These are phyloP conservation scores for Aspergillus carbonarius DNA, from an alignment of 2,329 filamentous ascomycete species.

Conservation along the genomic window DNA sequence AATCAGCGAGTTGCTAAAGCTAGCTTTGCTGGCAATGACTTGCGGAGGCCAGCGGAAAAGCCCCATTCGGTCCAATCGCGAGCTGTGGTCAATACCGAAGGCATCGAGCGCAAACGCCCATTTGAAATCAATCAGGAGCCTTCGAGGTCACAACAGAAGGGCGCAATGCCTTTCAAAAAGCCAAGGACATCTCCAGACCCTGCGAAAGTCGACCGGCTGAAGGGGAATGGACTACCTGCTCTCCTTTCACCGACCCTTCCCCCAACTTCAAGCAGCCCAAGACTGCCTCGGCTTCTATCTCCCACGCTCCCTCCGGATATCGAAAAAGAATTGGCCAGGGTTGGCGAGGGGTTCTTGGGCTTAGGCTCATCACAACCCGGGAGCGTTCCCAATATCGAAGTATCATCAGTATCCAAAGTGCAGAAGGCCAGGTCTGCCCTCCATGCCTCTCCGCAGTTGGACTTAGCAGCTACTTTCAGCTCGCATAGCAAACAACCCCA, in stretches of 20 bases:
- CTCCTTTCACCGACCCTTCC: constrained; percentile 44
- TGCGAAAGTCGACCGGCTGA: constrained; percentile 24
- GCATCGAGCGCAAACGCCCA: constrained; percentile 29
- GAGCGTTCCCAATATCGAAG: constrained; percentile 17
- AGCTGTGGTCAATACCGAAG: constrained; percentile 15
- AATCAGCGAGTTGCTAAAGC: constrained; percentile 22
- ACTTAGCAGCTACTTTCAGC: constrained; percentile 16
- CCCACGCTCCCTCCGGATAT: constrained; percentile 58
- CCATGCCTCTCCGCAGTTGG: constrained; percentile 16
- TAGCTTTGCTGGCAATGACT: constrained; percentile 15
- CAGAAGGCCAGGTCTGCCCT: constrained; percentile 18
- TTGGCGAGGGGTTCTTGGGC: constrained; percentile 36
- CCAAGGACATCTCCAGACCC: constrained; percentile 39
- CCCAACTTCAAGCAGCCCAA: constrained; percentile 40
- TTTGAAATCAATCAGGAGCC: constrained; percentile 24
- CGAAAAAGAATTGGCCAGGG: constrained; percentile 51
- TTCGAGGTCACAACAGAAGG: constrained; percentile 16
- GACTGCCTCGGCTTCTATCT: constrained; percentile 56
- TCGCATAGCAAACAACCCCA: constrained; percentile 11
- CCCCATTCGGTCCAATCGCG: constrained; percentile 14
- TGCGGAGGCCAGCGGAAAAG: constrained; percentile 14
- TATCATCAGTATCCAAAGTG: constrained; percentile 19
- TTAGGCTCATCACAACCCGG: constrained; percentile 18
- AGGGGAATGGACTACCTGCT: constrained; percentile 32
- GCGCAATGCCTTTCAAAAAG: constrained; percentile 39